These are phyloP conservation scores for Hemileccinum impolitum DNA, from an alignment of 768 basidiomycete genomes.

Conservation along the genomic window DNA sequence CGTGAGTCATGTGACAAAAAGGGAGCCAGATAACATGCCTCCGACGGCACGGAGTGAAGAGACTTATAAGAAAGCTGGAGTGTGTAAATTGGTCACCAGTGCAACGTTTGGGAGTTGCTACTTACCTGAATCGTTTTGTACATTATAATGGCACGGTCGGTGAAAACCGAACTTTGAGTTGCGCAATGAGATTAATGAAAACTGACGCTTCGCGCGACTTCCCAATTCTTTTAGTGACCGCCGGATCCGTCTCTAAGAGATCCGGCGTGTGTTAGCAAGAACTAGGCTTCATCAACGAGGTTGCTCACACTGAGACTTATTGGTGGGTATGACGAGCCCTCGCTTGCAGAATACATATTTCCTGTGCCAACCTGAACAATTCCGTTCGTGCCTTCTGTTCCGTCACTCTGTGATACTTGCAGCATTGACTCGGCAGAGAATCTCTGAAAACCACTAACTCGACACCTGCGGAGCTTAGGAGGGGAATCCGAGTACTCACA, in stretches of 20 bases:
- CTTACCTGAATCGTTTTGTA: conserved; percentile 25
- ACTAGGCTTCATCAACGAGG: neutral
- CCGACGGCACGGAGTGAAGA: neutral
- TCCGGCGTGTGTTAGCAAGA: neutral
- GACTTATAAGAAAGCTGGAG: conserved; percentile 17
- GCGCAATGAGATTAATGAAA: conserved; percentile 14
- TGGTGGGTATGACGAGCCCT: conserved; percentile 5
- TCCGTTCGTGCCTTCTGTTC: conserved; percentile 8
- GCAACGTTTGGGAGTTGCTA: neutral
- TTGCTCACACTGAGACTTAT: conserved; percentile 16
- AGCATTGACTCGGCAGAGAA: conserved; percentile 24
- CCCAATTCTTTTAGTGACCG: conserved; percentile 11
- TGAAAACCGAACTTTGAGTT: conserved; percentile 2
- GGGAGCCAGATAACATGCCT: neutral
- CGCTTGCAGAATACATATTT: conserved; percentile 4
- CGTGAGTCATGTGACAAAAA: conserved; percentile 3
- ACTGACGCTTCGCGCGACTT: conserved; percentile 12
- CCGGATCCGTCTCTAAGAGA: conserved; percentile 19
- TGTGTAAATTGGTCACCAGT: neutral
- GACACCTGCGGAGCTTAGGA: neutral
- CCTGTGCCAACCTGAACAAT: neutral
- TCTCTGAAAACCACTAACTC: conserved; percentile 15
- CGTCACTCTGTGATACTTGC: conserved; percentile 8
- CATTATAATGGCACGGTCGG: conserved; percentile 19
- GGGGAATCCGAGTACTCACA: conserved; percentile 10